A percentile compares a stretch with the other conserved stretches of the same genome.
These are phyloP conservation scores for Thinopyrum elongatum DNA, from an alignment of 176 grass and related monocot species.

Conservation along the genomic window DNA sequence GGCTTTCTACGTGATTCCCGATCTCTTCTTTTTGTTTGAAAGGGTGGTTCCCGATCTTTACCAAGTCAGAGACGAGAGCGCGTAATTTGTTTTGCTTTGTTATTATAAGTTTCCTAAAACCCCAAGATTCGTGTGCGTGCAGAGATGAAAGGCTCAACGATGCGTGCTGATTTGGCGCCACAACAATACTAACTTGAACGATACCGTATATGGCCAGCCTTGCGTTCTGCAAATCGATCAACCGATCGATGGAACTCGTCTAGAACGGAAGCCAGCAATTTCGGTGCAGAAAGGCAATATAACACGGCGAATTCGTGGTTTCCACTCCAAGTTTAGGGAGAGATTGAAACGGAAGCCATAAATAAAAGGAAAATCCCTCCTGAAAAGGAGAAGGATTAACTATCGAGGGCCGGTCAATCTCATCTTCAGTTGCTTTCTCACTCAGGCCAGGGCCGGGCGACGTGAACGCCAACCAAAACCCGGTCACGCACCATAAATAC, in stretches of 20 bases:
- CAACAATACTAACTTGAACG: neutral
- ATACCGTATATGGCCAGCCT: no score
- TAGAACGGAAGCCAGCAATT: no score
- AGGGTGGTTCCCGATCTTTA: no score
- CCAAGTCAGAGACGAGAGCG: neutral
- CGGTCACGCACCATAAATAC: constrained; percentile 35
- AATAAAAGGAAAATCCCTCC: neutral
- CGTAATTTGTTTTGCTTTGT: neutral
- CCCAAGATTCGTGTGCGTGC: neutral
- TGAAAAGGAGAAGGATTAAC: neutral
- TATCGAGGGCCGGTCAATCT: neutral
- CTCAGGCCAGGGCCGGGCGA: neutral
- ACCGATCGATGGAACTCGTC: neutral
- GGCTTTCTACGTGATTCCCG: no score
- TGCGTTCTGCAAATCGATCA: no score
- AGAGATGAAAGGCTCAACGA: neutral
- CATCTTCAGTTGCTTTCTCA: constrained; percentile 12
- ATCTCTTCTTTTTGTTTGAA: neutral
- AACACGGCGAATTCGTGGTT: neutral
- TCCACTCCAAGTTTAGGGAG: neutral
- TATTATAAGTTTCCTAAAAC: neutral
- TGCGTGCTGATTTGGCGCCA: neutral
- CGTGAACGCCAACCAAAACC: neutral
- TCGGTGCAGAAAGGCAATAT: no score
- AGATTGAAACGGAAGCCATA: neutral